Conservation (phyloP, 345 rosid species). For the Aquilaria yunnanensis region DNA sequence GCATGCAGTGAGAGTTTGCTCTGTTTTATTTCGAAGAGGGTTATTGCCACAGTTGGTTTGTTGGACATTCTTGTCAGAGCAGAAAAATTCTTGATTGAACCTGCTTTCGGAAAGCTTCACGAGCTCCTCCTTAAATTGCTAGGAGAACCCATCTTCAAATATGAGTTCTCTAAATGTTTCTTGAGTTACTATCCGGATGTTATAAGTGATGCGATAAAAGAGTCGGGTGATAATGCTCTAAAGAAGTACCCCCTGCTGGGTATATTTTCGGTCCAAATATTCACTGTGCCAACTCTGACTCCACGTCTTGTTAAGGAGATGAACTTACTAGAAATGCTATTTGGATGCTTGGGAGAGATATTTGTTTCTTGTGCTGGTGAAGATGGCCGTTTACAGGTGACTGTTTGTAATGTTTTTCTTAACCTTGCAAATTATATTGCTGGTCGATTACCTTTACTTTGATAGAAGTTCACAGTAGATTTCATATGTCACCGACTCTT, state of each 20-base stretch:
- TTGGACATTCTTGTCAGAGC: conserved; percentile 66
- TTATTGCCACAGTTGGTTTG: conserved; percentile 50
- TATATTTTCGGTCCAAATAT: conserved; percentile 86
- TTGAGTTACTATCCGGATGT: conserved; percentile 66
- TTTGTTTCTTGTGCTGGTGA: conserved; percentile 62
- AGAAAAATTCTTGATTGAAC: conserved; percentile 55
- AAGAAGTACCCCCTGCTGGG: conserved; percentile 53
- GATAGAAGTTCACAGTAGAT: too few relatives aligned
- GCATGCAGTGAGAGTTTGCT: conserved; percentile 85
- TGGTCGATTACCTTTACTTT: too few relatives aligned
- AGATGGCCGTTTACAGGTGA: conserved; percentile 77
- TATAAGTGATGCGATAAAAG: conserved; percentile 54
- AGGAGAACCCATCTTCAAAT: conserved; percentile 84
- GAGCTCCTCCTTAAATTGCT: conserved; percentile 80
- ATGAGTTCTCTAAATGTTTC: conserved; percentile 80
- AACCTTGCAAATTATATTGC: too few relatives aligned
- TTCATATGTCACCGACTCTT: too few relatives aligned
- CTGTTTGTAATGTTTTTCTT: neutral
- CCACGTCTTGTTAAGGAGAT: conserved; percentile 88
- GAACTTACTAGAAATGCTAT: conserved; percentile 56
- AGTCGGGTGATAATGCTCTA: conserved; percentile 30
- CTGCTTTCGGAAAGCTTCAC: conserved; percentile 50
- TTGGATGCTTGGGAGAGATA: conserved; percentile 69
- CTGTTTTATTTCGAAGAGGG: conserved; percentile 66
- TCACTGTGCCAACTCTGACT: conserved; percentile 87